These are phyloP conservation scores for Pterocarpus santalinus DNA, from an alignment of 306 rosid genomes.

Conservation along the genomic window DNA sequence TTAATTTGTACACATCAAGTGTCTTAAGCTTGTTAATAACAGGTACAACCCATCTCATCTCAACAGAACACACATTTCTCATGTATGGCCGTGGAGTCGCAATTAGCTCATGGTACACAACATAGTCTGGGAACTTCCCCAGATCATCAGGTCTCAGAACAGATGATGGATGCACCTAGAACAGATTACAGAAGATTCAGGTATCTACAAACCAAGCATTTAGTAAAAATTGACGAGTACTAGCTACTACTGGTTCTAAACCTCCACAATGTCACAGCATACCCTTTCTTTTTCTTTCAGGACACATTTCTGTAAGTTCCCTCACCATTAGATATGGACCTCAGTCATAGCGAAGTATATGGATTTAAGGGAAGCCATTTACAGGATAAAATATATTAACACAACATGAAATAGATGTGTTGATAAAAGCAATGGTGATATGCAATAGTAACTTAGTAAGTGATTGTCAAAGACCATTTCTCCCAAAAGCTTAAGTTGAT, in stretches of 20 bases:
- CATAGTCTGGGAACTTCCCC: constrained; percentile 89
- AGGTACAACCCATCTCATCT: constrained; percentile 79
- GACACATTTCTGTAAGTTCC: constrained; percentile 13
- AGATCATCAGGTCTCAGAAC: constrained; percentile 71
- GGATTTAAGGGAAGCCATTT: constrained; percentile 33
- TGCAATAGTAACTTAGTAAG: constrained; percentile 12
- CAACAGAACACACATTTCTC: constrained; percentile 82
- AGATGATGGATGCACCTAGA: constrained; percentile 91
- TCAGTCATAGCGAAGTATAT: constrained; percentile 2
- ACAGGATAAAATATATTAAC: constrained; percentile 36
- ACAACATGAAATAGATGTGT: constrained; percentile 9
- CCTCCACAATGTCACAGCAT: constrained; percentile 24
- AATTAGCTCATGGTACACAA: constrained; percentile 90
- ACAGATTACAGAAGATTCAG: constrained; percentile 36
- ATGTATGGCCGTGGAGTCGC: constrained; percentile 88
- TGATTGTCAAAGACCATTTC: constrained; percentile 4
- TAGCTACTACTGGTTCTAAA: constrained; percentile 36
- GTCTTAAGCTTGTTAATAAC: constrained; percentile 78
- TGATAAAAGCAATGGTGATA: constrained; percentile 35
- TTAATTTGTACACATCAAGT: constrained; percentile 72
- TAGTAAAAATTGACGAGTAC: constrained; percentile 34
- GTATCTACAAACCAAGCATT: constrained; percentile 18
- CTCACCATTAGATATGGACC: constrained; percentile 25
- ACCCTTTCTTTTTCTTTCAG: constrained; percentile 1
- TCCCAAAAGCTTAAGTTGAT: too few species aligned